Percentiles rank a stretch among this genome's conserved stretches.
Evolutionary conservation across 345 rosid species (phyloP).

Genomic region (Eucalyptus brandiana): DNA sequence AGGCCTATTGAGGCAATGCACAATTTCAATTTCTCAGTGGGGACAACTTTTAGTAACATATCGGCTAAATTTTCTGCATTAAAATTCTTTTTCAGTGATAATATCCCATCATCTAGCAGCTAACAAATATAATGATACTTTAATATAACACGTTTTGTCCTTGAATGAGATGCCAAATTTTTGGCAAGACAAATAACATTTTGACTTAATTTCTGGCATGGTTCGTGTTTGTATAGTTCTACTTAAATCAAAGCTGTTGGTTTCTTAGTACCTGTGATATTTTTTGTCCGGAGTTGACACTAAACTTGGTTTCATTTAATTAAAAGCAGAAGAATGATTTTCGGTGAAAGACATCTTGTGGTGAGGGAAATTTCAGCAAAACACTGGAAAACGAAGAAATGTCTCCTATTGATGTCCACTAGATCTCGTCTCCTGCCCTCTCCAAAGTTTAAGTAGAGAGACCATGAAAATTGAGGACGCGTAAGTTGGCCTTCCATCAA

Average conservation of each 20-base stretch:
- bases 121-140: too few relatives aligned
- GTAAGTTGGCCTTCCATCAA: background rate
- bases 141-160: fast-evolving
- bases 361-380: fast-evolving
- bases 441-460: background rate
- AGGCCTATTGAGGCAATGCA: background rate
- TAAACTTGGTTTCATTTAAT: background rate
- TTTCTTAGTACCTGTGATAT: background rate
- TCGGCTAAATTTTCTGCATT: background rate
- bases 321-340: too few relatives aligned
- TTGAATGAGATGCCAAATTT: too few relatives aligned
- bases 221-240: background rate
- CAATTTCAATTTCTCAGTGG: background rate
- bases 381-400: background rate
- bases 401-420: background rate
- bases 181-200: too few relatives aligned
- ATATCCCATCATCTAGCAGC: too few relatives aligned
- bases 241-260: background rate
- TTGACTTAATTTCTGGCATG: fast-evolving
- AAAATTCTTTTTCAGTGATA: background rate
- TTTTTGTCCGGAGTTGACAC: fast-evolving
- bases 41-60: background rate
- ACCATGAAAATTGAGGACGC: background rate
- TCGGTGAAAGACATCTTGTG: fast-evolving
- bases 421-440: background rate